Evolutionary conservation across 805 yeast species (phyloP), one percentile per base, ranked within the genome.

Genomic region (Kluyveromyces starmeri): DNA sequence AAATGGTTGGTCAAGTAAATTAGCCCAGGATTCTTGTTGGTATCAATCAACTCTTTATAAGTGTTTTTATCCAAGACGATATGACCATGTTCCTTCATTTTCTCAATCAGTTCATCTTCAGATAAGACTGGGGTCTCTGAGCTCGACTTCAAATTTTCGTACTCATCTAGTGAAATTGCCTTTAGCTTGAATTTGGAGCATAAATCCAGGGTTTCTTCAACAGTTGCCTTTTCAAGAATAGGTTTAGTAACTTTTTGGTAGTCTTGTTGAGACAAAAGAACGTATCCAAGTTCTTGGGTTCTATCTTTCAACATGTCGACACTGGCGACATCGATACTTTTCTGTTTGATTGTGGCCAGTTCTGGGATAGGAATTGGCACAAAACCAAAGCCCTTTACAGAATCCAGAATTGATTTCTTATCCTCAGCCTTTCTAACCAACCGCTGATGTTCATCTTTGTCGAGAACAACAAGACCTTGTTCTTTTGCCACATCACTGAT

Each of bases 401-500:
- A 34, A 7, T 41, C 19, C 4, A 48, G 16, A 6, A 44, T 22
- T 1, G 31, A 29, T 4, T 43, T 40, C 19, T 38, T 39, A 12
- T 40, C 28, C 3, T 32, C 28, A 1, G 39, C 20, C 19, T 28
- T 38, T 5, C 39, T 14, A 20, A 41, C 27, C 20, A 48, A 30
- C 7, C 22, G 20, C 15, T 41, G 27, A 28, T 41, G 38, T 11
- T 46, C 48, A 5, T 32, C 36, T 20, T 35, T 16, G 5, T 46
- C 36, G 8, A 58, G 14, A 6, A 46, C 37, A 10, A 29, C 27
- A 28, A 49, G 20, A 22, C 40, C 41, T 1, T 45, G 36, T 3
- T 38, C 14, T 15, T 44, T 40, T 12, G 65, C 51, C 20, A 55
- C 54, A 21, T 47, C 39, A 2, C 41, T 42, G 19, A 55, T 34